phyloP scores from a whole-genome alignment of 129 eudicot species.

The Chrysanthemum lavandulifolium region DNA sequence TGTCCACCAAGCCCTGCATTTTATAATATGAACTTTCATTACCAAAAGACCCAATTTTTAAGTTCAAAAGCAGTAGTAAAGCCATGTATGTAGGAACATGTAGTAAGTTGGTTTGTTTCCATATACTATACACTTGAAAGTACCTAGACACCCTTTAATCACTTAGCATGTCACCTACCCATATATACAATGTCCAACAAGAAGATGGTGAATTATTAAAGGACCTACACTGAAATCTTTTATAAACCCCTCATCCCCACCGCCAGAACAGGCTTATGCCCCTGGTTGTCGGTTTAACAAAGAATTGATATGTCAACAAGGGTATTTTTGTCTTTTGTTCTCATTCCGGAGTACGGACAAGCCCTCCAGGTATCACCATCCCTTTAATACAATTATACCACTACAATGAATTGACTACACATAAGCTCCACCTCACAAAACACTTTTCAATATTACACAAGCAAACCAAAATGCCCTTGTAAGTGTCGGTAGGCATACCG shows the following conservation, averaged over 20 bases:
- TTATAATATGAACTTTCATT: background rate
- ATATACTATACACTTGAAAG: background rate
- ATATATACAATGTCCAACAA: constrained; percentile 14
- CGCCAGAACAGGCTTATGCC: constrained; percentile 11
- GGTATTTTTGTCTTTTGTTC: constrained; percentile 21
- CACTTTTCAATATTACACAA: constrained; percentile 20
- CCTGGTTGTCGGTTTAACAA: constrained; percentile 21
- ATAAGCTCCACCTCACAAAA: constrained; percentile 17
- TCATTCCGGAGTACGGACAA: background rate
- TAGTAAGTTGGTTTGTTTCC: constrained; percentile 2
- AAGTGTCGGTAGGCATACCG: constrained; percentile 20
- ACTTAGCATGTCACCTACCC: constrained; percentile 12
- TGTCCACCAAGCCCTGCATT: constrained; percentile 31
- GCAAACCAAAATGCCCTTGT: constrained; percentile 23
- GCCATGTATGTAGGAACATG: background rate
- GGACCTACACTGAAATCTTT: constrained; percentile 22
- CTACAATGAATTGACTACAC: constrained; percentile 26
- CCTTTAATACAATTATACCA: background rate
- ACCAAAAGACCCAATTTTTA: background rate
- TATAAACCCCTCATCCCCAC: constrained; percentile 15
- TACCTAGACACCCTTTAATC: constrained; percentile 1
- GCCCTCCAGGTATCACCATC: background rate
- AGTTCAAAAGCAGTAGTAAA: background rate
- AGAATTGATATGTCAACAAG: constrained; percentile 10
- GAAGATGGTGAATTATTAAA: constrained; percentile 9